These are phyloP conservation scores for Porcisia hertigi DNA, from an alignment of 208 protist species.

Conservation along the genomic window DNA sequence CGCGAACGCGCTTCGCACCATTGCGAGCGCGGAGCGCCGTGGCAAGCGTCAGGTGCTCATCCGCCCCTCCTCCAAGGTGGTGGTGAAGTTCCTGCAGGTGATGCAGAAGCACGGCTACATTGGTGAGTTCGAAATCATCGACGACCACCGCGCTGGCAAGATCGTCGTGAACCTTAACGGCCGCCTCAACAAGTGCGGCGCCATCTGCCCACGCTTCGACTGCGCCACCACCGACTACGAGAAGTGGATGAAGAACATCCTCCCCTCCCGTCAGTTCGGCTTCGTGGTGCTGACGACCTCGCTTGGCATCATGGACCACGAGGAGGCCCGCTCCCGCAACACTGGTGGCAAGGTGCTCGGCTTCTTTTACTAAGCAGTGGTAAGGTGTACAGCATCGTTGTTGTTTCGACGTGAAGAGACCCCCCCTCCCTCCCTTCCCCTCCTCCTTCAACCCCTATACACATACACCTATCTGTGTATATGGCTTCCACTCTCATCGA, in stretches of 20 bases:
- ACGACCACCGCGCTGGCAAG: constrained; percentile 99
- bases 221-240: constrained; percentile 97
- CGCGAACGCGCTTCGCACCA: constrained; percentile 98
- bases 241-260: constrained; percentile 98
- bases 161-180: constrained; percentile 99
- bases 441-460: no score
- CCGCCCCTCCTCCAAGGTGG: constrained; percentile 99
- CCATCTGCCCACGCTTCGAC: constrained; percentile 99
- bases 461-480: not conserved
- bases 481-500: not conserved
- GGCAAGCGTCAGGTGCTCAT: constrained; percentile 99
- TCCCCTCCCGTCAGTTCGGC: constrained; percentile 99
- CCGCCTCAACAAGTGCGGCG: constrained; percentile 99
- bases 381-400: not conserved
- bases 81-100: constrained; percentile 99
- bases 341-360: constrained; percentile 99
- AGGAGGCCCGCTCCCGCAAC: constrained; percentile 98
- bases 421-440: no score
- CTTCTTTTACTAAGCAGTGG: constrained; percentile 99
- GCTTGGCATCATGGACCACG: constrained; percentile 99
- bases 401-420: not conserved
- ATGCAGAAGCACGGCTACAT: constrained; percentile 99
- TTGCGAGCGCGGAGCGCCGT: constrained; percentile 98
- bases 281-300: constrained; percentile 99
- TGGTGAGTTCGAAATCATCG: constrained; percentile 99